Evolutionary conservation across 192 early-diverging fungal genomes (phyloP).

Genomic region (Powellomyces hirtus): DNA sequence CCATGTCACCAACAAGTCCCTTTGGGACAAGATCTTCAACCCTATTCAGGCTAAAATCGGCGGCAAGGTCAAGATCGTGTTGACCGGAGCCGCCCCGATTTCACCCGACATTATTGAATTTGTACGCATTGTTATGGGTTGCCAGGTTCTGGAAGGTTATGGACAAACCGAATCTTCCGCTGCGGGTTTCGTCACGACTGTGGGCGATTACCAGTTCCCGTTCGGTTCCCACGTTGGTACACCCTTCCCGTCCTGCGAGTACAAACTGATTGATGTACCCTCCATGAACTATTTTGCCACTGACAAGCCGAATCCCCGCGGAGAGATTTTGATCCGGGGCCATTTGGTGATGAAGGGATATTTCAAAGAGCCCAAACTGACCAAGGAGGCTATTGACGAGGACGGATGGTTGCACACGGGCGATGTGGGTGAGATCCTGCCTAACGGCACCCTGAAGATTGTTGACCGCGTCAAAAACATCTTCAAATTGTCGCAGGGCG

Average conservation of each 20-base stretch:
- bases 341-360: conserved; percentile 91
- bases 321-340: conserved; percentile 84
- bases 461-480: conserved; percentile 52
- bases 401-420: conserved; percentile 15
- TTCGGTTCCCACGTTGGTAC: conserved; percentile 48
- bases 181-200: not conserved
- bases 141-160: conserved; percentile 72
- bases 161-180: conserved; percentile 39
- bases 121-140: conserved; percentile 39
- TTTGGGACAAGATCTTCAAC: conserved; percentile 88
- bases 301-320: conserved; percentile 87
- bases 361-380: conserved; percentile 36
- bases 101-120: conserved; percentile 48
- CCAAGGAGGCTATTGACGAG: conserved; percentile 19
- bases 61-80: conserved; percentile 48
- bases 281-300: conserved; percentile 81
- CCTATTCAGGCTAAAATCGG: conserved; percentile 76
- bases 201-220: conserved; percentile 23
- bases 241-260: conserved; percentile 42
- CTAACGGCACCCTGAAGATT: conserved; percentile 43
- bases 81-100: conserved; percentile 49
- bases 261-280: conserved; percentile 89
- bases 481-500: conserved; percentile 52
- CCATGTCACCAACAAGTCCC: conserved; percentile 5
- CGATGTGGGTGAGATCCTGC: conserved; percentile 37